Percentiles rank a stretch among this genome's conserved stretches.
Conservation (phyloP, 2,329 filamentous ascomycete species). For the Hypoxylon sp. region DNA sequence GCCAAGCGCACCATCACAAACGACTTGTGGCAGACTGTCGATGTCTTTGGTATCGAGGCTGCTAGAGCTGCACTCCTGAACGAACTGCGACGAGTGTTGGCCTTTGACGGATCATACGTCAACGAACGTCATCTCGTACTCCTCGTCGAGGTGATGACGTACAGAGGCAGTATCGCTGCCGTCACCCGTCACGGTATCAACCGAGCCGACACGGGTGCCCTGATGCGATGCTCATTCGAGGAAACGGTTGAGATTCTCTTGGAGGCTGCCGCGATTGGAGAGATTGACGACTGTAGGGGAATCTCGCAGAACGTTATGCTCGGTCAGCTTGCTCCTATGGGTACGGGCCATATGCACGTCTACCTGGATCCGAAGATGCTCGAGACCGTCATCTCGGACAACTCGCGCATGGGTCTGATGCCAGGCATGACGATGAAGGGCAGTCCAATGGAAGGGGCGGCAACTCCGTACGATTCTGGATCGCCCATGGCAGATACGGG, state of each 20-base stretch:
- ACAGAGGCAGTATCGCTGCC: constrained; percentile 90
- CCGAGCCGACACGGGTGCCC: constrained; percentile 92
- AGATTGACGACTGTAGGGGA: constrained; percentile 96
- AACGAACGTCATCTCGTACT: constrained; percentile 97
- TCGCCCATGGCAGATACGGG: constrained; percentile 80
- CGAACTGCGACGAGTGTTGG: constrained; percentile 90
- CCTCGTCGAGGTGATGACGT: constrained; percentile 97
- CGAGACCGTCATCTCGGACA: constrained; percentile 92
- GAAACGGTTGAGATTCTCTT: constrained; percentile 98
- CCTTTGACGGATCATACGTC: constrained; percentile 99
- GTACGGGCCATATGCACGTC: constrained; percentile 94
- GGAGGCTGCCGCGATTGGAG: constrained; percentile 91
- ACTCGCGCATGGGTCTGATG: constrained; percentile 84
- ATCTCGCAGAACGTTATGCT: constrained; percentile 99
- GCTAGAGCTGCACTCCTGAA: constrained; percentile 85
- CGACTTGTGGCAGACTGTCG: constrained; percentile 92
- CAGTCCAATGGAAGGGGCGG: constrained; percentile 78
- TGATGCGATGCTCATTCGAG: constrained; percentile 99
- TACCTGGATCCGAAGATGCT: constrained; percentile 95
- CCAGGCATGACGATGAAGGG: constrained; percentile 80
- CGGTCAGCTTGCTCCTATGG: constrained; percentile 95
- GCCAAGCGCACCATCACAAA: constrained; percentile 88
- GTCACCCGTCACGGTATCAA: constrained; percentile 99
- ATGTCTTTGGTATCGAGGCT: constrained; percentile 96
- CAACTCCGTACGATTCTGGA: constrained; percentile 92